Base-by-base conservation (phyloP, 202 grass and related monocot genomes). In the Setaria italica region DNA sequence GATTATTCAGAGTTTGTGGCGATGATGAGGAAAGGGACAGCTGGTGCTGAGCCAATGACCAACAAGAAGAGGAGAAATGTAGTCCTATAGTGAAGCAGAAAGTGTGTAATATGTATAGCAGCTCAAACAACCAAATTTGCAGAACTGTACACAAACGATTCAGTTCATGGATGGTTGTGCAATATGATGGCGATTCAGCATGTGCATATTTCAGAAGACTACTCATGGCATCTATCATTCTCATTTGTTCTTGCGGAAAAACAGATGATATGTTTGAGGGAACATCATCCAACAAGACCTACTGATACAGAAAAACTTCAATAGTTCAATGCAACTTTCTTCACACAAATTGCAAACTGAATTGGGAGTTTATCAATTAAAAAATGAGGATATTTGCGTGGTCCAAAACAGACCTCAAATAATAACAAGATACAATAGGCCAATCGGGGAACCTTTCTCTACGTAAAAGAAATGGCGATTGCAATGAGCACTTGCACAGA, bases 1-100 rank as follows among this genome's bases (percentile, higher is more conserved):
- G 89, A 95, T 78, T 97, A 97, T 82, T 88, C 89, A 17, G 94
- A 97, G 76, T 97, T 97, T 11, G 91, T 92, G 66, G 75, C 94
- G 1, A 97, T 97, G 94, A 97, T 97, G 94, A 88, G 87, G 71
- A 94, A 93, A 94, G 94, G 91, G 54, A 90, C 81, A 11, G 78
- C 43, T 9, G 73, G 84, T 49, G 78, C 87, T 6, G 91, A 97
- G 51, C 67, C 79, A 35, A 43, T 43, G 6, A 94, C 92, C 76
- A 89, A 78, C 21, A 97, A 97, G 85, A 97, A 97, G 88, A 92
- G 89, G 73, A 76, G 87, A 21, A 85, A 92, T 32, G 25, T 97
- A 75, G 84, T 91, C 45, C 73, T 95, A 77, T 74, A 91, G 73
- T 42, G 56, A 83, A 53, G 34, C 63, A 80, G 59, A 19, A 62